Percentiles rank a stretch among this genome's conserved stretches.
phyloP scores from a whole-genome alignment of 208 protist genomes.

The Leishmania mexicana region DNA sequence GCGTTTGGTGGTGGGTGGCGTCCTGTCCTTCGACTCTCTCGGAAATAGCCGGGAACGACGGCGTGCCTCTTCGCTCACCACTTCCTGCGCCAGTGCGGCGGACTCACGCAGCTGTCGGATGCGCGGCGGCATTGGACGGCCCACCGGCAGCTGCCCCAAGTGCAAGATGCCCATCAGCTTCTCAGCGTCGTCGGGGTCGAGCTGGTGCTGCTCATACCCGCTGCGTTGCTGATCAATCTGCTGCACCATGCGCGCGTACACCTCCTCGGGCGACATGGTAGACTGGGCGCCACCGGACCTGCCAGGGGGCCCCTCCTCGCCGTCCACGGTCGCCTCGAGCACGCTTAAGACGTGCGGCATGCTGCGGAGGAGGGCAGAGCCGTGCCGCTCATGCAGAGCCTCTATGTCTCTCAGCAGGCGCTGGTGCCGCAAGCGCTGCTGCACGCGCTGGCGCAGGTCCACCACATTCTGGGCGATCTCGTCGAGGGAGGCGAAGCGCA shows the following conservation, averaged over 20 bases:
- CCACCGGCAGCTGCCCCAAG: background rate
- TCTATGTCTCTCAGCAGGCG: slow-evolving; percentile 30
- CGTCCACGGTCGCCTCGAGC: slow-evolving; percentile 19
- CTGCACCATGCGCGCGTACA: slow-evolving; percentile 26
- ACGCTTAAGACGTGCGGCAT: slow-evolving; percentile 32
- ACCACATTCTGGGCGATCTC: slow-evolving; percentile 55
- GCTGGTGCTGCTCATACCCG: slow-evolving; percentile 1
- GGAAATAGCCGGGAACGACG: background rate
- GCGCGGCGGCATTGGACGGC: slow-evolving; percentile 6
- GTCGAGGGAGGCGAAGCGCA: slow-evolving; percentile 51
- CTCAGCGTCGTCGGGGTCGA: background rate
- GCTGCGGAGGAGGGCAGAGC: slow-evolving; percentile 25
- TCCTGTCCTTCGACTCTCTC: background rate
- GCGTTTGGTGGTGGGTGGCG: too few species aligned
- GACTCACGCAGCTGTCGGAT: slow-evolving; percentile 23
- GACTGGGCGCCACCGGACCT: background rate
- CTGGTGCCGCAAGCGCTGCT: slow-evolving; percentile 35
- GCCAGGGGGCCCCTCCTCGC: background rate
- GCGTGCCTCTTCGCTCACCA: slow-evolving; percentile 1
- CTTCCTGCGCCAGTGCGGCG: slow-evolving; percentile 14
- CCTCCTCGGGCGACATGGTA: slow-evolving; percentile 15
- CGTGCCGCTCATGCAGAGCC: slow-evolving; percentile 19
- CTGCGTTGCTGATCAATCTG: slow-evolving; percentile 15
- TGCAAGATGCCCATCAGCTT: background rate
- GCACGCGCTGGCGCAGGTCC: slow-evolving; percentile 48